A percentile compares a stretch with the other conserved stretches of the same genome.
Evolutionary conservation across 257 asterid species (phyloP).

Genomic region (Fraxinus cuspidata): DNA sequence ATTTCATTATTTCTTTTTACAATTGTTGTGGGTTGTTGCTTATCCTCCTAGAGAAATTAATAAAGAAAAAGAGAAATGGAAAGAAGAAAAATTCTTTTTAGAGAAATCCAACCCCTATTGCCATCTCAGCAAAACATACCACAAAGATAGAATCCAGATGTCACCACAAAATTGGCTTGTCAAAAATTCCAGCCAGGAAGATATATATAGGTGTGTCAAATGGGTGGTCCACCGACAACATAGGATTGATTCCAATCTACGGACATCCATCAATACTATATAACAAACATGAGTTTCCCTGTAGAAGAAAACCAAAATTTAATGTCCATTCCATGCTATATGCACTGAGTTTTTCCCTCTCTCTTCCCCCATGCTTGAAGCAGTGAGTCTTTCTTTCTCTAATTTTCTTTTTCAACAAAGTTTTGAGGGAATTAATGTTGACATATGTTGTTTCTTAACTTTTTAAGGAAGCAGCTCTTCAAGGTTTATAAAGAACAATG

Average conservation of each 20-base stretch:
- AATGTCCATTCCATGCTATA: slow-evolving; percentile 36
- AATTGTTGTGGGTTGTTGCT: background rate
- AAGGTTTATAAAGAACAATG: slow-evolving; percentile 36
- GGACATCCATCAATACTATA: slow-evolving; percentile 32
- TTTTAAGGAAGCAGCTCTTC: slow-evolving; percentile 17
- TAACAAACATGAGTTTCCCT: slow-evolving; percentile 29
- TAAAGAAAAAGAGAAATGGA: background rate
- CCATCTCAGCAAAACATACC: background rate
- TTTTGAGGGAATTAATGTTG: slow-evolving; percentile 13
- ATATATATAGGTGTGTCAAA: slow-evolving; percentile 7
- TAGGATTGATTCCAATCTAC: slow-evolving; percentile 61
- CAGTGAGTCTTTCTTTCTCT: slow-evolving; percentile 24
- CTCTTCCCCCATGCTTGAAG: background rate
- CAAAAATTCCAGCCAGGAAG: background rate
- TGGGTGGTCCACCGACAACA: slow-evolving; percentile 48
- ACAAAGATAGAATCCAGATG: background rate
- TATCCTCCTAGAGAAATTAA: background rate
- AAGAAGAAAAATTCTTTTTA: background rate
- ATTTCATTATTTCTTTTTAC: too few species aligned
- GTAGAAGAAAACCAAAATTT: slow-evolving; percentile 20
- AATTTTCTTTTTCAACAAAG: background rate
- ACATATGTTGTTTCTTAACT: background rate
- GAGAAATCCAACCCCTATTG: background rate
- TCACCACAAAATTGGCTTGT: background rate
- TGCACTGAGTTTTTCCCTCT: slow-evolving; percentile 28